Conservation (phyloP, 306 rosid genomes). For the Calophaca sinica region DNA sequence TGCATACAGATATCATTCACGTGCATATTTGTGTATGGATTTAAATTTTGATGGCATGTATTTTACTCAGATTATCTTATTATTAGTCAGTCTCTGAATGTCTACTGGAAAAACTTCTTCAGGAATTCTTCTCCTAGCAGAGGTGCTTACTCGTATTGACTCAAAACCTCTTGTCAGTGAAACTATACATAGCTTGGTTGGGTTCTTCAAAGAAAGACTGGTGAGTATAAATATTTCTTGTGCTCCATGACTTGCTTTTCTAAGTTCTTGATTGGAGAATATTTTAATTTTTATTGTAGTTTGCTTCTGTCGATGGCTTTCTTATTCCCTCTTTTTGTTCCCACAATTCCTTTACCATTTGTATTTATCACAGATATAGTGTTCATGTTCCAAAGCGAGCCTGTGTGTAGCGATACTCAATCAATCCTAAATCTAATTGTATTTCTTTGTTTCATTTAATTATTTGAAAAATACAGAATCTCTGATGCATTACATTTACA, state of each 20-base stretch:
- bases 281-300: constrained; percentile 1
- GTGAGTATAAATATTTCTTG: constrained; percentile 63
- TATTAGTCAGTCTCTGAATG: constrained; percentile 41
- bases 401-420: constrained; percentile 4
- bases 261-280: constrained; percentile 13
- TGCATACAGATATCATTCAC: background rate
- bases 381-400: background rate
- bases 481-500: constrained; percentile 22
- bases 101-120: constrained; percentile 39
- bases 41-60: background rate
- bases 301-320: constrained; percentile 33
- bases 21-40: constrained; percentile 16
- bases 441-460: constrained; percentile 9
- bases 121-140: constrained; percentile 94
- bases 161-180: constrained; percentile 70
- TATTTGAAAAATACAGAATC: background rate
- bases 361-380: background rate
- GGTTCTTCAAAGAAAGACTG: constrained; percentile 86
- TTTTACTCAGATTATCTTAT: constrained; percentile 36
- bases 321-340: constrained; percentile 11
- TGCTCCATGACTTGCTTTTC: constrained; percentile 22
- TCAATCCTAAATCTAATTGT: constrained; percentile 6
- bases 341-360: constrained; percentile 5
- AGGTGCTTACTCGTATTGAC: constrained; percentile 63
- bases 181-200: constrained; percentile 77